phyloP scores from a whole-genome alignment of 108 stramenopile genomes.

The Nitzschia sp. region DNA sequence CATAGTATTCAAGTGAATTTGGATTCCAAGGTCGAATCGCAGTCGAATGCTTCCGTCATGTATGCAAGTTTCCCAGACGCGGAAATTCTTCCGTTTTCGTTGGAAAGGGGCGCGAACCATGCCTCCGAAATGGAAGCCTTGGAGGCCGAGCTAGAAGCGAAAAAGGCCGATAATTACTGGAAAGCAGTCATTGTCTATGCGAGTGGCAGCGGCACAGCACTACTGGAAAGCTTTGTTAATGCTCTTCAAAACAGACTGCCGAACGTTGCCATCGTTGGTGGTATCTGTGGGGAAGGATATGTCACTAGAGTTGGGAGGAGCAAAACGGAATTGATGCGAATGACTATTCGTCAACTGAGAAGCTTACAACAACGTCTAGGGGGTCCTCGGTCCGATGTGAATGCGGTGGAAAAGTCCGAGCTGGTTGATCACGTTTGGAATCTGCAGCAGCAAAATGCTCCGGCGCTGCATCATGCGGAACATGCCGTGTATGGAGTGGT shows the following conservation, averaged over 20 bases:
- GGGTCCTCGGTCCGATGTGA: neutral
- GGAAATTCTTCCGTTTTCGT: slow-evolving; percentile 40
- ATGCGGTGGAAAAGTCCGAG: slow-evolving; percentile 25
- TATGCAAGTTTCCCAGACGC: slow-evolving; percentile 43
- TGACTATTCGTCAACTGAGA: slow-evolving; percentile 18
- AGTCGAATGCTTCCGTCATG: slow-evolving; percentile 27
- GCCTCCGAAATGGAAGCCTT: neutral
- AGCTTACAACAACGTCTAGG: neutral
- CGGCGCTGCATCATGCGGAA: neutral
- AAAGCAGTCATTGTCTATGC: slow-evolving; percentile 57
- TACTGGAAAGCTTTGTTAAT: slow-evolving; percentile 28
- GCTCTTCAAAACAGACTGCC: slow-evolving; percentile 34
- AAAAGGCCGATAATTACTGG: slow-evolving; percentile 13
- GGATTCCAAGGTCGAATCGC: slow-evolving; percentile 23
- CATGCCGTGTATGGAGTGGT: slow-evolving; percentile 50
- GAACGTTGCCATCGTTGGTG: slow-evolving; percentile 53
- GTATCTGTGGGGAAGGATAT: slow-evolving; percentile 44
- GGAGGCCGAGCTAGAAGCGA: neutral
- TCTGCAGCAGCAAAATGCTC: slow-evolving; percentile 7
- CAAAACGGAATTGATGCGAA: slow-evolving; percentile 23
- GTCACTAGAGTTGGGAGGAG: slow-evolving; percentile 24
- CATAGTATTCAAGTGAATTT: slow-evolving; percentile 37
- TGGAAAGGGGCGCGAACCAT: slow-evolving; percentile 9
- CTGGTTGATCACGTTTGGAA: slow-evolving; percentile 30
- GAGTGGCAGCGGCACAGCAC: slow-evolving; percentile 19